phyloP scores from a whole-genome alignment of 805 yeast genomes.

The Candida tibetensis region DNA sequence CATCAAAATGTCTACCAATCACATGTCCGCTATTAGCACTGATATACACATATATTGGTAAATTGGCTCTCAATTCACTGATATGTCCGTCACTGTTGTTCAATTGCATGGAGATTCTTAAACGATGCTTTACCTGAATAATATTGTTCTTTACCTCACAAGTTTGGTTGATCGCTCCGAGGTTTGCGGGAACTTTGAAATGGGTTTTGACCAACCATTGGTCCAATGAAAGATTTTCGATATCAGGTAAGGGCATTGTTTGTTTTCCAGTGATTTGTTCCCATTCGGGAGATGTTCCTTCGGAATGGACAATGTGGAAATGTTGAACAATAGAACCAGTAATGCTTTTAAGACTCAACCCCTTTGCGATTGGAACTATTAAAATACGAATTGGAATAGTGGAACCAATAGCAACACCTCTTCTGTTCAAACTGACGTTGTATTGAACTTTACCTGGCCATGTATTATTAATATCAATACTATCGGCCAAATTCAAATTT shows the following conservation, averaged over 20 bases:
- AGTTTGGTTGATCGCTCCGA: constrained; percentile 43
- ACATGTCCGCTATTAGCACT: constrained; percentile 39
- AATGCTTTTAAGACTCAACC: constrained; percentile 36
- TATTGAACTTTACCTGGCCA: constrained; percentile 57
- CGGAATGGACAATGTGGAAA: constrained; percentile 31
- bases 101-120: constrained; percentile 43
- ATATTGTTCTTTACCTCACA: constrained; percentile 39
- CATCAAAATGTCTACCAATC: constrained; percentile 30
- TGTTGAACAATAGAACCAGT: constrained; percentile 36
- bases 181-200: constrained; percentile 38
- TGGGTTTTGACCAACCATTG: constrained; percentile 45
- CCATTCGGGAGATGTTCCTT: constrained; percentile 41
- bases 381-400: constrained; percentile 39
- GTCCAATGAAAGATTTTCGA: constrained; percentile 28
- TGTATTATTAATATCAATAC: constrained; percentile 45
- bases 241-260: constrained; percentile 18
- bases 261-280: constrained; percentile 32
- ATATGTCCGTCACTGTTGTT: constrained; percentile 49
- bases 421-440: constrained; percentile 41
- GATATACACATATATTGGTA: constrained; percentile 45
- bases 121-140: constrained; percentile 44
- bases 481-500: constrained; percentile 38
- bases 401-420: constrained; percentile 48
- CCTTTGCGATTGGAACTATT: constrained; percentile 48
- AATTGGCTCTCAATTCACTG: constrained; percentile 50